phyloP scores from a whole-genome alignment of 208 protist genomes.

The Acanthamoeba quina region DNA sequence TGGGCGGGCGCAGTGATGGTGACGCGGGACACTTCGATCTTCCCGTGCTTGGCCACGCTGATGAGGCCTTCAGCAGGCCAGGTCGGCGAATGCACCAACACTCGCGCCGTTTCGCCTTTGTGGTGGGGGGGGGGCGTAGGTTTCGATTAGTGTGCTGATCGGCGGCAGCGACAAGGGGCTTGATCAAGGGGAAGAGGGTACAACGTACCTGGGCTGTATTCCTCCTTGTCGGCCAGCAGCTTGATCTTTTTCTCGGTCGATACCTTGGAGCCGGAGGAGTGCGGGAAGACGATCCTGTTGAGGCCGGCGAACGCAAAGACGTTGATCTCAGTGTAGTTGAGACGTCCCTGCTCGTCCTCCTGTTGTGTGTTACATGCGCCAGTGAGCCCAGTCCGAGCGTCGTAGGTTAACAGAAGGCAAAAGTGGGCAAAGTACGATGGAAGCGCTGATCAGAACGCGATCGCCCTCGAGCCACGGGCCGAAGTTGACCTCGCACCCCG shows the following conservation, averaged over 20 bases:
- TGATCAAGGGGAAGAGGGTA: not conserved
- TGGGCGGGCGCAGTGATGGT: conserved; percentile 7
- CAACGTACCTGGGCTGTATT: not conserved
- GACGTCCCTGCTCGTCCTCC: conserved; percentile 1
- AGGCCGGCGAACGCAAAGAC: conserved; percentile 36
- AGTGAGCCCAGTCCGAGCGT: not conserved
- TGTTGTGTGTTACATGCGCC: not conserved
- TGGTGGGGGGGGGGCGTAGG: no score
- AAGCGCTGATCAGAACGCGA: not conserved
- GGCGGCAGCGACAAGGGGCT: not conserved
- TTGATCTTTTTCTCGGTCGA: not conserved
- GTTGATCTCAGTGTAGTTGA: not conserved
- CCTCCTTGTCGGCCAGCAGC: conserved; percentile 55
- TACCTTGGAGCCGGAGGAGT: not conserved
- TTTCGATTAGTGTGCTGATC: not conserved
- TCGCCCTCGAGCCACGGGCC: conserved; percentile 14
- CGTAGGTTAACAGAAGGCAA: not conserved
- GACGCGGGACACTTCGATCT: not conserved
- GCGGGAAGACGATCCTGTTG: conserved; percentile 35
- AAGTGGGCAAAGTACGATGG: not conserved
- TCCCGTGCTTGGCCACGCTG: conserved; percentile 27
- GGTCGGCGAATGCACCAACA: conserved; percentile 14
- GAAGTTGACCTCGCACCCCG: conserved; percentile 7
- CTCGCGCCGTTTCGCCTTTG: conserved; percentile 21
- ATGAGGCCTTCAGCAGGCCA: conserved; percentile 20